These are phyloP conservation scores for Lomentospora prolificans DNA, from an alignment of 2,329 filamentous ascomycete genomes.

Conservation along the genomic window DNA sequence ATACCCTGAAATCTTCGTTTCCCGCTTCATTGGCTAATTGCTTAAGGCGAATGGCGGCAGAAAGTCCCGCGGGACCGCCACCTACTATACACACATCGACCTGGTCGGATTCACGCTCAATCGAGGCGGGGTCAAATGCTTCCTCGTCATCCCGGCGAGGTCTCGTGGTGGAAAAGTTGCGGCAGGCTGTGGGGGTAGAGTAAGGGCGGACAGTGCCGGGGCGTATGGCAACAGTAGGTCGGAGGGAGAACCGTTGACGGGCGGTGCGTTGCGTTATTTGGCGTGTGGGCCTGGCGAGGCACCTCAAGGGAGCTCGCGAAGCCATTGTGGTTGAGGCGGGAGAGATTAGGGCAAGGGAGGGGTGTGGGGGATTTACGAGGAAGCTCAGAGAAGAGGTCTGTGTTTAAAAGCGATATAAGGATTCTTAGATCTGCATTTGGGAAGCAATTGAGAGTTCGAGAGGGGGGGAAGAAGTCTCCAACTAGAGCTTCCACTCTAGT, in stretches of 20 bases:
- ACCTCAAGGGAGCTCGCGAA: conserved; percentile 7
- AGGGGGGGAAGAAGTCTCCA: neutral
- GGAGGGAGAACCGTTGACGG: conserved; percentile 14
- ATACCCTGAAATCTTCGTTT: conserved; percentile 89
- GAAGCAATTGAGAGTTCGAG: neutral
- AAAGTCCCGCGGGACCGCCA: conserved; percentile 87
- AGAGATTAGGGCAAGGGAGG: neutral
- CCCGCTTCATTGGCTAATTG: conserved; percentile 90
- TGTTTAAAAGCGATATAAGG: no score
- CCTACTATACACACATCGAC: conserved; percentile 97
- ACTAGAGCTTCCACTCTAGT: no score
- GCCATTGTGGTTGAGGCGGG: neutral
- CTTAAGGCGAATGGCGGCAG: conserved; percentile 88
- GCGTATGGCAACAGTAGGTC: conserved; percentile 8
- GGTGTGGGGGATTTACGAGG: neutral
- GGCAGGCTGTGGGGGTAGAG: conserved; percentile 12
- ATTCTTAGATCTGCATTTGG: no score
- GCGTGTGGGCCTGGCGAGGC: conserved; percentile 5
- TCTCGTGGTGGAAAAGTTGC: conserved; percentile 27
- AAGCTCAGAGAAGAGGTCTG: no score
- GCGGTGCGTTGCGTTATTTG: conserved; percentile 9
- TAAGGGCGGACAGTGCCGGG: neutral
- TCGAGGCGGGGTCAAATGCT: conserved; percentile 52
- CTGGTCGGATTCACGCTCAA: conserved; percentile 83
- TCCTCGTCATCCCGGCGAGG: conserved; percentile 26